Conservation (phyloP, 345 rosid species). For the Ricinus communis region DNA sequence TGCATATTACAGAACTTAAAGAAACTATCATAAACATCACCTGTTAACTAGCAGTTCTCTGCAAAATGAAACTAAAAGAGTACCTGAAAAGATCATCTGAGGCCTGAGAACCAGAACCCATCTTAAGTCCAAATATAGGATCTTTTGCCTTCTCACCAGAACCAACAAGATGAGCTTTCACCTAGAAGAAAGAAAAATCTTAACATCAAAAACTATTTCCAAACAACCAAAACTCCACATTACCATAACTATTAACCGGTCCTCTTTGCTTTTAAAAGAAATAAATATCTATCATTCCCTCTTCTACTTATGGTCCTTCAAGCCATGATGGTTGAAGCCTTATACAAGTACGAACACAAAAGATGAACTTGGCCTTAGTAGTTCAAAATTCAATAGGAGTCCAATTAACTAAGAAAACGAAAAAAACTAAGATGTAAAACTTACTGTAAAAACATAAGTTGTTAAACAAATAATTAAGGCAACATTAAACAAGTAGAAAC, state of each 20-base stretch:
- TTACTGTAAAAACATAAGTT: background rate
- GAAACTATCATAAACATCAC: background rate
- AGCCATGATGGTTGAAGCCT: too few species aligned
- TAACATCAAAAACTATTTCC: background rate
- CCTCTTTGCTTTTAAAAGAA: too few species aligned
- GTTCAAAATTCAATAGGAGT: too few species aligned
- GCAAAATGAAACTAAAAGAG: background rate
- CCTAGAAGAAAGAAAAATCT: conserved; percentile 34
- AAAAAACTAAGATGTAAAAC: background rate
- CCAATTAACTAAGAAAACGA: too few species aligned
- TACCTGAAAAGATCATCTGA: conserved; percentile 76
- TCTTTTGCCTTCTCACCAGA: conserved; percentile 80
- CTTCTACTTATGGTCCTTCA: too few species aligned
- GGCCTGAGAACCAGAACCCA: conserved; percentile 83
- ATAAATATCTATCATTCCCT: too few species aligned
- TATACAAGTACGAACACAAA: too few species aligned
- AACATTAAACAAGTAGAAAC: too few species aligned
- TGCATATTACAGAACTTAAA: conserved; percentile 27
- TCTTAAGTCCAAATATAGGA: conserved; percentile 80
- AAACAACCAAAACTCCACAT: background rate
- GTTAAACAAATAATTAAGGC: too few species aligned
- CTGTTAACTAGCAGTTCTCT: too few species aligned
- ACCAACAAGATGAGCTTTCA: conserved; percentile 77
- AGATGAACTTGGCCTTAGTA: too few species aligned
- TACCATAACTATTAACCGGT: too few species aligned